These are phyloP conservation scores for Euphorbia pulcherrima DNA, from an alignment of 345 rosid genomes.

Conservation along the genomic window DNA sequence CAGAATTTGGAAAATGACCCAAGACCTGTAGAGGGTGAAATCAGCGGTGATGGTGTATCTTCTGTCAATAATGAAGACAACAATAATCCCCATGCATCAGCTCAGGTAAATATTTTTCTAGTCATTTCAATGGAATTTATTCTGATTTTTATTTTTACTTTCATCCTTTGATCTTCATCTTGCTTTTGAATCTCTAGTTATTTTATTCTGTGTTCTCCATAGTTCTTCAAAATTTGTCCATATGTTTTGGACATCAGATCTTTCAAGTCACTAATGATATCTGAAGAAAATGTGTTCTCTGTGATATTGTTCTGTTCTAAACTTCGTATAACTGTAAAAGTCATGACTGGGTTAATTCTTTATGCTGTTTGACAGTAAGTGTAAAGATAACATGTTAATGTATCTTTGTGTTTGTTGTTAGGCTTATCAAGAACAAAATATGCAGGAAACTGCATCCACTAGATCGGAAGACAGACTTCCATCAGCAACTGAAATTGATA, in stretches of 20 bases:
- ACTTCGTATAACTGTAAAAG: background rate
- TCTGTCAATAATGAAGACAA: constrained; percentile 4
- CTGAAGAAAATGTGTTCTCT: background rate
- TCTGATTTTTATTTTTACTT: constrained; percentile 22
- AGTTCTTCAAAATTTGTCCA: background rate
- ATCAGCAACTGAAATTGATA: constrained; percentile 20
- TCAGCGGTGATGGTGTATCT: background rate
- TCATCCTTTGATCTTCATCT: too few species aligned
- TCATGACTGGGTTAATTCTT: background rate
- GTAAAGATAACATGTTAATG: background rate
- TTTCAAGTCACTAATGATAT: background rate
- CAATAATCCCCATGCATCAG: constrained; percentile 13
- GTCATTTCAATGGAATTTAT: constrained; percentile 11
- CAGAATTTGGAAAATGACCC: background rate
- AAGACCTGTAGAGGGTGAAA: background rate
- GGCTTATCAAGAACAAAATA: constrained; percentile 28
- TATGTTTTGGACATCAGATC: background rate
- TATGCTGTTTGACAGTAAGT: background rate
- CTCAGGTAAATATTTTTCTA: constrained; percentile 5
- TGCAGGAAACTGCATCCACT: constrained; percentile 30
- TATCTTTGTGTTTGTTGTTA: constrained; percentile 17
- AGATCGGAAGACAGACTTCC: constrained; percentile 30
- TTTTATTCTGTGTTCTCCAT: background rate
- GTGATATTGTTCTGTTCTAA: too few species aligned
- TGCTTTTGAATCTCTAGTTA: background rate